Conservation (phyloP, 2,329 filamentous ascomycete genomes). For the Apiospora hydei region DNA sequence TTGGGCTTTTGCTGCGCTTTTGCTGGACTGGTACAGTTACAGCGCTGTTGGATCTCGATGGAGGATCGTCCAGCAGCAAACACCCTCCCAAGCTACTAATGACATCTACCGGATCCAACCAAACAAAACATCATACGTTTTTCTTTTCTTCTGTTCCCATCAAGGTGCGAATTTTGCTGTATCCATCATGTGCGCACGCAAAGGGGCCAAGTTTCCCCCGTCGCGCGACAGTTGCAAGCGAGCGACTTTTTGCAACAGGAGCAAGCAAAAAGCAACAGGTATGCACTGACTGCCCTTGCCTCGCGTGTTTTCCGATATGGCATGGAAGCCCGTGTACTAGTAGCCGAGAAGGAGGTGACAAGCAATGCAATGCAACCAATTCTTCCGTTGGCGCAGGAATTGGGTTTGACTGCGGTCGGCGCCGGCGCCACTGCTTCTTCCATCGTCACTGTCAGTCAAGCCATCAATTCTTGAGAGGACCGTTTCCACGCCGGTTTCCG, state of each 20-base stretch:
- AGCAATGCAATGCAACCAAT: constrained; percentile 15
- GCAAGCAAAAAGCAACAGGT: background rate
- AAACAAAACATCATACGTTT: constrained; percentile 14
- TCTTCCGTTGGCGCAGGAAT: background rate
- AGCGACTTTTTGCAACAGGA: background rate
- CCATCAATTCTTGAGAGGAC: background rate
- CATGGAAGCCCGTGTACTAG: background rate
- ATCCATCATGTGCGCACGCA: background rate
- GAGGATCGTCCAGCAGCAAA: constrained; percentile 9
- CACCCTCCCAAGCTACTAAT: constrained; percentile 10
- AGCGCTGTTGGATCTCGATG: constrained; percentile 18
- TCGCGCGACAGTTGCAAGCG: background rate
- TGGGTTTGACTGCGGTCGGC: constrained; percentile 5
- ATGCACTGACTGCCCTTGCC: background rate
- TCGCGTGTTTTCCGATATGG: constrained; percentile 4
- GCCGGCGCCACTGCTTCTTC: constrained; percentile 5
- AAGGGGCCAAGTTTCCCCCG: background rate
- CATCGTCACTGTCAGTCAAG: constrained; percentile 13
- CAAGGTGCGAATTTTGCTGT: background rate
- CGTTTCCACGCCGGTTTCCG: constrained; percentile 17
- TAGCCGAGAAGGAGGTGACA: background rate
- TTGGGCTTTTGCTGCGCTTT: background rate
- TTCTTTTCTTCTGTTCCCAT: background rate
- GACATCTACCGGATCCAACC: constrained; percentile 9
- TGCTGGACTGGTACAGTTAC: constrained; percentile 14